Evolutionary conservation across 768 basidiomycete genomes (phyloP).

Genomic region (Pleurotus sapidus): DNA sequence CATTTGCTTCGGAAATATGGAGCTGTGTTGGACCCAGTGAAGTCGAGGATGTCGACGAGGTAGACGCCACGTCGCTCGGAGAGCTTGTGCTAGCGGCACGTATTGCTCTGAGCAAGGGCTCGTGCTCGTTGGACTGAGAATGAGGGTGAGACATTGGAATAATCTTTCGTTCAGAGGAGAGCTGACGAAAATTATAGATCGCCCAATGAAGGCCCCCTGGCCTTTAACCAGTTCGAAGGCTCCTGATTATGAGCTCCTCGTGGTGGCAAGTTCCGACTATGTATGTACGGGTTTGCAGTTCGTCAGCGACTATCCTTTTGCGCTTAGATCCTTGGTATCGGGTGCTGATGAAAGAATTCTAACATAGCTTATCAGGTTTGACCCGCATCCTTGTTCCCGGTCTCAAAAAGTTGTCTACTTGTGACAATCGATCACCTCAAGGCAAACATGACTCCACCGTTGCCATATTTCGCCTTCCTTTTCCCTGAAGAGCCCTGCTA

Average conservation of each 20-base stretch:
- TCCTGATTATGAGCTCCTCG: neutral
- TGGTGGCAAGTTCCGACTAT: neutral
- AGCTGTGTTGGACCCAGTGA: neutral
- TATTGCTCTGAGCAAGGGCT: conserved; percentile 12
- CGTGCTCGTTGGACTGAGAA: conserved; percentile 13
- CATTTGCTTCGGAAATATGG: conserved; percentile 9
- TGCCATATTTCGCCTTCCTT: conserved; percentile 12
- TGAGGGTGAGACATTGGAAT: neutral
- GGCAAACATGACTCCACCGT: conserved; percentile 41
- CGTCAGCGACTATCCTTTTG: neutral
- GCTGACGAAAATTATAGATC: neutral
- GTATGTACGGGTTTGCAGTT: neutral
- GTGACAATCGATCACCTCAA: conserved; percentile 42
- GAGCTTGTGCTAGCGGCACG: too few species aligned
- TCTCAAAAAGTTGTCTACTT: conserved; percentile 10
- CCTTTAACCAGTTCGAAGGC: conserved; percentile 3
- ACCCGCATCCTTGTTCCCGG: conserved; percentile 17
- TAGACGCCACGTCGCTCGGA: neutral
- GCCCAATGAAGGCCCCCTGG: neutral
- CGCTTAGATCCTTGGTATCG: neutral
- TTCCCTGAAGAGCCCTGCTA: conserved; percentile 16
- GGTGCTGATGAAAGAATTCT: conserved; percentile 1
- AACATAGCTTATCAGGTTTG: conserved; percentile 17
- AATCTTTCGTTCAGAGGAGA: neutral
- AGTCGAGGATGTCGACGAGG: conserved; percentile 12